Evolutionary conservation across 1,284 basidiomycete species (phyloP).

Genomic region (Rhodotorula sp.): DNA sequence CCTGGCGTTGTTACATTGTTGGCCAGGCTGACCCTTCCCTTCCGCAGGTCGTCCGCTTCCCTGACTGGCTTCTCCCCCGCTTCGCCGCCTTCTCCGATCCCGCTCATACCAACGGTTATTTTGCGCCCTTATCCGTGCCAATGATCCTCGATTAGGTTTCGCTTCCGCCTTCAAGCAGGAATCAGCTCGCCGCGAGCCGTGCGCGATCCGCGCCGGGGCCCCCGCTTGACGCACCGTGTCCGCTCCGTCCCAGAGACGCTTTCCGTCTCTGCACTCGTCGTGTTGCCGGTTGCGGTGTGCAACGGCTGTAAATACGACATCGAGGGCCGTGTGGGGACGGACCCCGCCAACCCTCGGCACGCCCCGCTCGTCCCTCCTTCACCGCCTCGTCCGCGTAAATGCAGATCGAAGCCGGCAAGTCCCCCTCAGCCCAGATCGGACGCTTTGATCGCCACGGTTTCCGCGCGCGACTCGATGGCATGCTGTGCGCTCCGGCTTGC

Average conservation of each 20-base stretch:
- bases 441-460: too few species aligned
- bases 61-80: not conserved
- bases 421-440: not conserved
- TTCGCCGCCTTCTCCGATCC: not conserved
- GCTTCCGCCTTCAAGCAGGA: not conserved
- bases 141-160: too few species aligned
- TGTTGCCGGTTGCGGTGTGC: too few species aligned
- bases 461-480: too few species aligned
- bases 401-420: not conserved
- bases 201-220: not conserved
- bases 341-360: too few species aligned
- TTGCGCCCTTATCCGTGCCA: not conserved
- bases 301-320: too few species aligned
- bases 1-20: not conserved
- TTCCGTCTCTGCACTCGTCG: too few species aligned
- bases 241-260: too few species aligned
- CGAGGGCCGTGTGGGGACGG: too few species aligned
- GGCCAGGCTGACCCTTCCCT: not conserved
- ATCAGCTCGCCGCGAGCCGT: not conserved
- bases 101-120: not conserved
- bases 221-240: too few species aligned
- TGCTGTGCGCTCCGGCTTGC: not conserved
- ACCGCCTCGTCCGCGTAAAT: not conserved
- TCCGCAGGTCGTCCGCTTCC: slow-evolving; percentile 8
- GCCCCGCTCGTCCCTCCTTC: not conserved